Evolutionary conservation across 129 eudicot species (phyloP), one percentile per base, ranked within the genome.

Genomic region (Flaveria sonorensis): DNA sequence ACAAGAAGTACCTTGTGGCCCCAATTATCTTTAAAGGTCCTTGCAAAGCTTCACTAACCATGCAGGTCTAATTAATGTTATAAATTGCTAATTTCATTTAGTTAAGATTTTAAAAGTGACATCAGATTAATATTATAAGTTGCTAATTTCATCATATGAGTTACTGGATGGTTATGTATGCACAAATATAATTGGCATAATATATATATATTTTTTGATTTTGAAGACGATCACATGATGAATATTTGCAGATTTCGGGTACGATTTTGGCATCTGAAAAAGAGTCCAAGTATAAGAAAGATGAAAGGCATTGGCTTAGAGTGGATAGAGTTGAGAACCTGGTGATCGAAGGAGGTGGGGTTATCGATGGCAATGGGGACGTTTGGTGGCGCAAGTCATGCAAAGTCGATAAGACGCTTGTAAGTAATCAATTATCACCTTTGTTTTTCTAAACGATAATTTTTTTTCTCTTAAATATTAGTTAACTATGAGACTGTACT

Each of bases 321-420:
- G 85, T 92, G 28, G 80, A 85, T 13, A 45, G 70, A 11, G 80
- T 89, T 16, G 62, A 84, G 6, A 81, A 85, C 68, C 42, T 89
- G 16, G 30, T 30, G 13, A 80, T 92, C 23, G 42, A 72, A 81
- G 97, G 97, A 8, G 92, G 90, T 15, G 97, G 97, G 61, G 76
- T 64, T 19, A 79, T 92, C 6, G 82, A 89, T 23, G 97, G 97
- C n/a, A 89, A 88, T 78, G 97, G 97, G 4, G 83, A 83, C 40
- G 20, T 82, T 59, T 92, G 97, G 97, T 92, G 97, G 97, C 40
- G 77, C 30, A 80, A 87, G 53, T 87, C 95, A 9, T 92, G 97
- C 83, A 92, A 92, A 85, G 82, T 85, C 45, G 52, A 89, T 32
- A 83, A 86, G 74, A 10, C 79, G 7, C 84, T 62, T 46, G 94